phyloP scores from a whole-genome alignment of 1,284 basidiomycete genomes.

The Tilletiaria anomala region DNA sequence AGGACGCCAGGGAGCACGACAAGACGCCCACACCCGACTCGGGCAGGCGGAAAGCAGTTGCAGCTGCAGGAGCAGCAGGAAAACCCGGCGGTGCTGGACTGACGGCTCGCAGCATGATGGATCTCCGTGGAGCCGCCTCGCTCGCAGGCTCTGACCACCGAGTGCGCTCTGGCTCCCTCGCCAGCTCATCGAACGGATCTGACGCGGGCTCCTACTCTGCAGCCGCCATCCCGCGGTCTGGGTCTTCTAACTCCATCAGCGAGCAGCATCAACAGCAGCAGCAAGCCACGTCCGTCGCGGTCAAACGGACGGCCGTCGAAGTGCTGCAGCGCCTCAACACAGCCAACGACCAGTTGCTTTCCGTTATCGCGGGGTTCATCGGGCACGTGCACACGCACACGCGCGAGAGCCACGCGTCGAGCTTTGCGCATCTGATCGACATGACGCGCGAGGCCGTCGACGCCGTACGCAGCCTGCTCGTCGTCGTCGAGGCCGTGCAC shows the following conservation, averaged over 20 bases:
- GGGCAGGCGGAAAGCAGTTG: no score
- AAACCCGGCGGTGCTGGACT: no score
- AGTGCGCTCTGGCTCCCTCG: no score
- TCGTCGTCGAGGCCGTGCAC: conserved; percentile 63
- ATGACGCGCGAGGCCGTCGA: conserved; percentile 84
- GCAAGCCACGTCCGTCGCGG: conserved; percentile 48
- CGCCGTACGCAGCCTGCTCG: conserved; percentile 73
- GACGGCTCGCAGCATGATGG: no score
- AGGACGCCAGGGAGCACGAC: conserved; percentile 11
- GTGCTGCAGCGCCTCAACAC: conserved; percentile 37
- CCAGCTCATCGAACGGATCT: no score
- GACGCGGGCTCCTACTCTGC: no score
- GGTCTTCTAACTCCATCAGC: no score
- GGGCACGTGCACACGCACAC: conserved; percentile 90
- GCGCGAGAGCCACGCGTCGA: conserved; percentile 62
- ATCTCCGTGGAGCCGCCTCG: no score
- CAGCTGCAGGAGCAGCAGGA: no score
- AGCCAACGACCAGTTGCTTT: conserved; percentile 60
- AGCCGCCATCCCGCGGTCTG: no score
- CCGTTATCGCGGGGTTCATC: conserved; percentile 89
- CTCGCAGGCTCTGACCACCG: no score
- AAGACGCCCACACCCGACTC: conserved; percentile 26
- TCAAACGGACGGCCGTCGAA: conserved; percentile 55
- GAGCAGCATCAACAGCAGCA: no score
- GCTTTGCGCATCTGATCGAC: conserved; percentile 83